Percentiles rank a stretch among this genome's conserved stretches.
These are phyloP conservation scores for Hypomyces perniciosus DNA, from an alignment of 2,329 filamentous ascomycete species.

Conservation along the genomic window DNA sequence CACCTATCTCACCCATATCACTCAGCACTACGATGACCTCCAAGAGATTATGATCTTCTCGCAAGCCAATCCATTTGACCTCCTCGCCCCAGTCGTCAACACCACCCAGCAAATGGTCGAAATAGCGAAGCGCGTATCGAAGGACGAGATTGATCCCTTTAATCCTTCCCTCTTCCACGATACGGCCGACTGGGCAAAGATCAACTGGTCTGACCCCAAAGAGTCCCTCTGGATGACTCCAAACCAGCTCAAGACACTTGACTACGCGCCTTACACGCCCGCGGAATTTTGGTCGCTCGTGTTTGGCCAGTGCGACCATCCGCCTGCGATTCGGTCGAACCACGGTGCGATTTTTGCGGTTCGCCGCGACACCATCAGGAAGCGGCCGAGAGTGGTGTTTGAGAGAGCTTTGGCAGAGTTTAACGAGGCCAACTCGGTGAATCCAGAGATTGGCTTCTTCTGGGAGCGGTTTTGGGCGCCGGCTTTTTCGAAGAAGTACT, in stretches of 20 bases:
- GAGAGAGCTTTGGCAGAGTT: constrained; percentile 3
- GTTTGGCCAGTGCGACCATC: not conserved
- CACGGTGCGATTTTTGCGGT: constrained; percentile 8
- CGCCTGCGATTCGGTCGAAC: not conserved
- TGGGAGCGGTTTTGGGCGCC: constrained; percentile 11
- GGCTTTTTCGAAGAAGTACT: constrained; percentile 1
- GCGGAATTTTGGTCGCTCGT: constrained; percentile 6
- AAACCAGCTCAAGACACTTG: not conserved
- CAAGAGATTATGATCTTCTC: constrained; percentile 10
- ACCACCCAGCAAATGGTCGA: constrained; percentile 6
- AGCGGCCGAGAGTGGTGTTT: constrained; percentile 3
- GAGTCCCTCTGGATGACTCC: constrained; percentile 10
- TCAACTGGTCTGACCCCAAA: constrained; percentile 8
- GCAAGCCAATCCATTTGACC: constrained; percentile 5
- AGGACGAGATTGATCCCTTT: constrained; percentile 3
- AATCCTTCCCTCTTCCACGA: constrained; percentile 5
- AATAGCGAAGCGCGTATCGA: not conserved
- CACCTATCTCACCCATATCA: constrained; percentile 4
- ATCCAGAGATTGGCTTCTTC: constrained; percentile 9
- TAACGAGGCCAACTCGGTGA: constrained; percentile 1
- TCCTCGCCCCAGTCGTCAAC: constrained; percentile 5
- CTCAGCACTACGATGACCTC: constrained; percentile 1
- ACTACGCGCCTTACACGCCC: constrained; percentile 5
- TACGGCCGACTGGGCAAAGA: constrained; percentile 5
- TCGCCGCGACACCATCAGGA: constrained; percentile 8